Percentiles rank a stretch among this genome's conserved stretches.
Conservation (phyloP, 2,329 filamentous ascomycete genomes). For the Amylocarpus encephaloides region DNA sequence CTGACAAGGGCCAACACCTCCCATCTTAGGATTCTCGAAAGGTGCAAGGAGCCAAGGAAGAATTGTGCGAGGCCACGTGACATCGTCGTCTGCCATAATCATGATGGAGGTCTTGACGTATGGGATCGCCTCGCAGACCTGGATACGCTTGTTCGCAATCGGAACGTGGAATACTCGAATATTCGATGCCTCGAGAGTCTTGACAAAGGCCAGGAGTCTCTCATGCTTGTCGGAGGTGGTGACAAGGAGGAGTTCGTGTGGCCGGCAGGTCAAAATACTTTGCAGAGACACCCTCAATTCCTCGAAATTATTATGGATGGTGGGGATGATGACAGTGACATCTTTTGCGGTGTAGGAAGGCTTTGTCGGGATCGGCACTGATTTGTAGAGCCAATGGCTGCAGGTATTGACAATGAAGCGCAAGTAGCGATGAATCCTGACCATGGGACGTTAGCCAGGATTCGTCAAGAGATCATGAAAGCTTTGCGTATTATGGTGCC, state of each 20-base stretch:
- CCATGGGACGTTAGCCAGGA: neutral
- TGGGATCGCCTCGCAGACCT: conserved; percentile 87
- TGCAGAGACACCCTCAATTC: conserved; percentile 76
- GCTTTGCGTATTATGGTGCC: neutral
- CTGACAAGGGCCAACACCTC: conserved; percentile 90
- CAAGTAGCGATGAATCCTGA: conserved; percentile 79
- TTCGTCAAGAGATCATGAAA: neutral
- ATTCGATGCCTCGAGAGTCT: conserved; percentile 50
- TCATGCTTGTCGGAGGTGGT: conserved; percentile 76
- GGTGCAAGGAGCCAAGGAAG: conserved; percentile 89
- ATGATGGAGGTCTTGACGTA: conserved; percentile 78
- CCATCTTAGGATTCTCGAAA: conserved; percentile 77
- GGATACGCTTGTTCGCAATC: conserved; percentile 91
- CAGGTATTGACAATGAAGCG: conserved; percentile 79
- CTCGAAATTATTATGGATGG: conserved; percentile 80
- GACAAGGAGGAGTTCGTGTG: conserved; percentile 72
- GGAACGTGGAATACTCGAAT: conserved; percentile 70
- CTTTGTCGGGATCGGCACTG: conserved; percentile 73
- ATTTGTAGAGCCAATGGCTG: conserved; percentile 82
- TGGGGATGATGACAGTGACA: conserved; percentile 91
- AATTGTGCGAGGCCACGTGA: conserved; percentile 81
- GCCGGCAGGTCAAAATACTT: conserved; percentile 66
- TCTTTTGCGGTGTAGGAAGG: conserved; percentile 64
- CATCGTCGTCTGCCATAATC: conserved; percentile 92
- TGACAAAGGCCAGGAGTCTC: conserved; percentile 60